A percentile compares a stretch with the other conserved stretches of the same genome.
phyloP scores from a whole-genome alignment of 2,329 filamentous ascomycete genomes.

The Ophiobolus disseminans region DNA sequence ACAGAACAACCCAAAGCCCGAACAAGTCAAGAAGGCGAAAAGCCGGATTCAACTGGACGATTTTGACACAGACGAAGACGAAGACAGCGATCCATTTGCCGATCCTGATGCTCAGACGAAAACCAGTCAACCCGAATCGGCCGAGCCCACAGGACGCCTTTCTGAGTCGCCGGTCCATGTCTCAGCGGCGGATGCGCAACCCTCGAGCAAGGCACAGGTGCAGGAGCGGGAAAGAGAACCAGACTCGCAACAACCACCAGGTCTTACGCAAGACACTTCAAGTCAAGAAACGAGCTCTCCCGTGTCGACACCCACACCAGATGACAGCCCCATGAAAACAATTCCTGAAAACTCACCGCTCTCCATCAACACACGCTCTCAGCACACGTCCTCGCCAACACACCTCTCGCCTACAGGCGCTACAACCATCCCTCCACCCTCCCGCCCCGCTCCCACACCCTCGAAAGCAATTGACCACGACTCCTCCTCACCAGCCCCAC shows the following conservation, averaged over 20 bases:
- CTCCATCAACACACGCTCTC: constrained; percentile 23
- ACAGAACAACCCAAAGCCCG: constrained; percentile 59
- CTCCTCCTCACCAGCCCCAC: constrained; percentile 32
- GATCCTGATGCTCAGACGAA: constrained; percentile 47
- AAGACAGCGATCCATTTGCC: constrained; percentile 55
- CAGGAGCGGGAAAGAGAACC: constrained; percentile 34
- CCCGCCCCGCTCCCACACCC: constrained; percentile 48
- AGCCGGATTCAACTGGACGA: constrained; percentile 73
- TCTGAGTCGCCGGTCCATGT: constrained; percentile 74
- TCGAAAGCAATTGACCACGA: constrained; percentile 23
- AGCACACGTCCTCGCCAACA: constrained; percentile 31
- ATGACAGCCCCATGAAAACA: constrained; percentile 40
- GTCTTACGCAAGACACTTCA: constrained; percentile 73
- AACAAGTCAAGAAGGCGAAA: constrained; percentile 66
- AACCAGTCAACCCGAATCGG: constrained; percentile 19
- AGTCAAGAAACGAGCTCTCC: constrained; percentile 64
- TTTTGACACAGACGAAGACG: constrained; percentile 67
- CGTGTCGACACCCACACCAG: constrained; percentile 44
- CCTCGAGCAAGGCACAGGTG: constrained; percentile 28
- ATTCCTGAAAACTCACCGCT: constrained; percentile 34
- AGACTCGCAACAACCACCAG: constrained; percentile 61
- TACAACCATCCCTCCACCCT: constrained; percentile 31
- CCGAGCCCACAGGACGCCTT: constrained; percentile 46
- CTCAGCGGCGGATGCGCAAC: constrained; percentile 62
- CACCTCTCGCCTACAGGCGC: constrained; percentile 23